phyloP scores from a whole-genome alignment of 1,284 basidiomycete species.

The Sutorius eximius region DNA sequence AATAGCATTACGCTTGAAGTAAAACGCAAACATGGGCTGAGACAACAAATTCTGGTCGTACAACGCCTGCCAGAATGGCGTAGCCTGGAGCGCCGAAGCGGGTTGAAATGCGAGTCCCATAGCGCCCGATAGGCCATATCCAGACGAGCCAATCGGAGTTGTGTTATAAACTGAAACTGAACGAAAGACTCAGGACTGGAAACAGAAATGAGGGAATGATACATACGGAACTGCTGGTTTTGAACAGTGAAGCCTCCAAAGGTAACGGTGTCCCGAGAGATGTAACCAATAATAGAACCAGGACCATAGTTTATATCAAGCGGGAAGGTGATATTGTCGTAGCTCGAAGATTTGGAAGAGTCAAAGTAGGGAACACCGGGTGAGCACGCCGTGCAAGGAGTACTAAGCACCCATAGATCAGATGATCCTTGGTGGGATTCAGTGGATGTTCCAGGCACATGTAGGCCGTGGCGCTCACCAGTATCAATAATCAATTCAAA shows the following conservation, averaged over 20 bases:
- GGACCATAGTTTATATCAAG: slow-evolving; percentile 47
- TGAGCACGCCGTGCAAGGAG: slow-evolving; percentile 46
- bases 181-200: background rate
- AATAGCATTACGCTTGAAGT: slow-evolving; percentile 44
- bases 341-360: slow-evolving; percentile 42
- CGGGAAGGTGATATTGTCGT: slow-evolving; percentile 18
- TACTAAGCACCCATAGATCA: slow-evolving; percentile 74
- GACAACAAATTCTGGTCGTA: slow-evolving; percentile 46
- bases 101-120: slow-evolving; percentile 65
- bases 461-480: slow-evolving; percentile 27
- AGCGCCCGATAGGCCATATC: slow-evolving; percentile 56
- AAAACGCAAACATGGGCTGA: slow-evolving; percentile 59
- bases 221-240: slow-evolving; percentile 31
- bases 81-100: slow-evolving; percentile 52
- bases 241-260: slow-evolving; percentile 46
- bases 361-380: slow-evolving; percentile 43
- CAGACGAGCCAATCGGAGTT: slow-evolving; percentile 37
- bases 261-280: slow-evolving; percentile 46
- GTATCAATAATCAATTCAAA: slow-evolving; percentile 54
- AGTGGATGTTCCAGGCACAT: background rate
- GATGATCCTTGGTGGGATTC: slow-evolving; percentile 51
- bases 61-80: slow-evolving; percentile 71
- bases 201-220: background rate
- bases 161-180: slow-evolving; percentile 34
- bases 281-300: slow-evolving; percentile 44